A percentile compares a stretch with the other conserved stretches of the same genome.
These are phyloP conservation scores for Mucuna pruriens DNA, from an alignment of 306 rosid species.

Conservation along the genomic window DNA sequence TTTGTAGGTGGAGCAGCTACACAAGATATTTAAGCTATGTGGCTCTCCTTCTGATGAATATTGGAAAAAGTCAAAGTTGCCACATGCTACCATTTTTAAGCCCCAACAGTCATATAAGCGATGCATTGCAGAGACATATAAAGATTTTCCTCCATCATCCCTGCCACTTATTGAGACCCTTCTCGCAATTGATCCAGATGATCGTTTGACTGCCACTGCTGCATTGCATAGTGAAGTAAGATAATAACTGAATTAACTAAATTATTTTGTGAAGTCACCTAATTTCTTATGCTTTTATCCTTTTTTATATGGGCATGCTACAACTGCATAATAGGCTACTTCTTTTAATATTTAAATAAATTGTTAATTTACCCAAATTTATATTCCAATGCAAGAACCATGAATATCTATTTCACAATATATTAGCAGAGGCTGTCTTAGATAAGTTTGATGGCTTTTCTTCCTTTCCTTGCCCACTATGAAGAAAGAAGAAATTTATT, in stretches of 20 bases:
- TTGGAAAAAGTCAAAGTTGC: constrained; percentile 59
- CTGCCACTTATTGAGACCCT: constrained; percentile 54
- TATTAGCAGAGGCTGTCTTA: neutral
- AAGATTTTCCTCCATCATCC: constrained; percentile 54
- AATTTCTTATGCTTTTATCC: constrained; percentile 13
- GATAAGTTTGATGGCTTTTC: neutral
- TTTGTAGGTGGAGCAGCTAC: constrained; percentile 57
- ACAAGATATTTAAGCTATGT: constrained; percentile 56
- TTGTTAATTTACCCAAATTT: neutral
- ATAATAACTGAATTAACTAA: constrained; percentile 34
- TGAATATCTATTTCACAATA: neutral
- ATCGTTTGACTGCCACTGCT: constrained; percentile 53
- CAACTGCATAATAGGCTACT: constrained; percentile 1
- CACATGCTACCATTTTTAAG: constrained; percentile 59
- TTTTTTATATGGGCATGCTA: constrained; percentile 8
- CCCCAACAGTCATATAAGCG: constrained; percentile 58
- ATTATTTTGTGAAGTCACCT: constrained; percentile 21
- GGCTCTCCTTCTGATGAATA: constrained; percentile 60
- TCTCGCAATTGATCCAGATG: constrained; percentile 55
- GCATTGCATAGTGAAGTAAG: constrained; percentile 65
- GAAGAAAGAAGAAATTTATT: neutral
- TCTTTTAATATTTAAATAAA: neutral
- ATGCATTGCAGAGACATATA: constrained; percentile 53
- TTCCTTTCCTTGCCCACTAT: neutral
- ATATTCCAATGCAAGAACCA: neutral